phyloP scores from a whole-genome alignment of 352 stramenopile genomes.

The Phytophthora podocarpi region DNA sequence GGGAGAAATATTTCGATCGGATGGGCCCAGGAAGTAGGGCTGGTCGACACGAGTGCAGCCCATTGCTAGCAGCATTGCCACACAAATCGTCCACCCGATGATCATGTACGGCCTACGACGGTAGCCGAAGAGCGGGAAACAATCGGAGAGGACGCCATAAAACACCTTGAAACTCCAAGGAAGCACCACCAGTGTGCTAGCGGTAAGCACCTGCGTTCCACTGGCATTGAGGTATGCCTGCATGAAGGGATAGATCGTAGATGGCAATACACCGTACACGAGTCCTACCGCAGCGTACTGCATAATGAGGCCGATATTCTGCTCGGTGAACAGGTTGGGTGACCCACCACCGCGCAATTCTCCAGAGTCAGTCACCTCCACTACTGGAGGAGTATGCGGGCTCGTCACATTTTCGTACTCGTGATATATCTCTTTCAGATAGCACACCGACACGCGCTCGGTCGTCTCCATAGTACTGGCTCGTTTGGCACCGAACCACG shows the following conservation, averaged over 20 bases:
- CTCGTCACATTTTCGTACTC: conserved; percentile 1
- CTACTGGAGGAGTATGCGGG: not conserved
- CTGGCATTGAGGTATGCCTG: conserved; percentile 47
- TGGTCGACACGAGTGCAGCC: conserved; percentile 7
- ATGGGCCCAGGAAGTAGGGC: conserved; percentile 35
- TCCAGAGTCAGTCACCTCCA: conserved; percentile 3
- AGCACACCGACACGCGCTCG: not conserved
- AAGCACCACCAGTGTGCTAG: conserved; percentile 38
- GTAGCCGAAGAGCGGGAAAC: conserved; percentile 39
- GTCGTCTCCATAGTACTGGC: not conserved
- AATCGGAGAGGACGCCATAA: conserved; percentile 51
- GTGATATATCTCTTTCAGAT: not conserved
- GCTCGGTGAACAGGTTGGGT: conserved; percentile 31
- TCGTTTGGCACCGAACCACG: conserved; percentile 1
- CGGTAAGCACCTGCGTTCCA: conserved; percentile 36
- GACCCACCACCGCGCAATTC: conserved; percentile 30
- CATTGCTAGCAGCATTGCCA: conserved; percentile 34
- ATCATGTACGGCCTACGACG: conserved; percentile 46
- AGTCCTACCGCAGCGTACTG: conserved; percentile 46
- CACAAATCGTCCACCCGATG: conserved; percentile 39
- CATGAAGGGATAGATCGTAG: conserved; percentile 44
- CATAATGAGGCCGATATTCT: conserved; percentile 35
- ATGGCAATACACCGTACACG: conserved; percentile 37
- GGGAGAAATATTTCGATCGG: not conserved
- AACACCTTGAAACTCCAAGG: conserved; percentile 45